Evolutionary conservation across 306 rosid species (phyloP).

Genomic region (Cyamopsis tetragonoloba): DNA sequence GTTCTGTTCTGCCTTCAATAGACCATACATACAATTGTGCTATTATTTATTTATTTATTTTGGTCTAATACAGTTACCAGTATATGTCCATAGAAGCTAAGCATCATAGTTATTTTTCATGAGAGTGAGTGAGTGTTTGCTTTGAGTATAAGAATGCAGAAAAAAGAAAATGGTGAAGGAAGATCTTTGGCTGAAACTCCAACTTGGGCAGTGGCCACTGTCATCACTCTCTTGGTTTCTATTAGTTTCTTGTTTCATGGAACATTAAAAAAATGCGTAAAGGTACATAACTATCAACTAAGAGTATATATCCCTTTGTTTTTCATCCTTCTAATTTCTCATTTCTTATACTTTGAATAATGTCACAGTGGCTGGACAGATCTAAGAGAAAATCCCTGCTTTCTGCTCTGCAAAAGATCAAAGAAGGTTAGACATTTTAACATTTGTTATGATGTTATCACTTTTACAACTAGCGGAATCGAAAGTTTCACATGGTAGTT

Average conservation of each 20-base stretch:
- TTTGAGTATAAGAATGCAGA: constrained; percentile 12
- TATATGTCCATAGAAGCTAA: not conserved
- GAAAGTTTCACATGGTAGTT: too few species aligned
- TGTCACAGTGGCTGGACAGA: constrained; percentile 61
- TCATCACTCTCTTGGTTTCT: constrained; percentile 55
- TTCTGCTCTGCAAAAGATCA: constrained; percentile 78
- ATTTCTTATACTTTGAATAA: not conserved
- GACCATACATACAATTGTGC: not conserved
- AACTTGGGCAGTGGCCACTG: constrained; percentile 85
- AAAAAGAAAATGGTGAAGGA: constrained; percentile 41
- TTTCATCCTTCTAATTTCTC: constrained; percentile 8
- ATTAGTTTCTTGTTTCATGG: constrained; percentile 54
- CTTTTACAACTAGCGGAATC: too few species aligned
- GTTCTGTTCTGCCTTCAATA: constrained; percentile 19
- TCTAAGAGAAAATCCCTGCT: constrained; percentile 79
- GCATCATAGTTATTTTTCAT: constrained; percentile 14
- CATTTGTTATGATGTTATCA: too few species aligned
- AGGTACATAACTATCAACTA: constrained; percentile 47
- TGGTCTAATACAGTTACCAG: not conserved
- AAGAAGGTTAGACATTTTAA: constrained; percentile 55
- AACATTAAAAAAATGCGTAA: constrained; percentile 42
- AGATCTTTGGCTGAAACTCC: constrained; percentile 79
- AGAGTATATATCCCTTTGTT: not conserved
- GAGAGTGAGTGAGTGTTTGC: constrained; percentile 9
- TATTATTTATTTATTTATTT: too few species aligned